Percentiles rank a stretch among this genome's conserved stretches.
Evolutionary conservation across 768 basidiomycete genomes (phyloP).

Genomic region (Macrocybe gigantea): DNA sequence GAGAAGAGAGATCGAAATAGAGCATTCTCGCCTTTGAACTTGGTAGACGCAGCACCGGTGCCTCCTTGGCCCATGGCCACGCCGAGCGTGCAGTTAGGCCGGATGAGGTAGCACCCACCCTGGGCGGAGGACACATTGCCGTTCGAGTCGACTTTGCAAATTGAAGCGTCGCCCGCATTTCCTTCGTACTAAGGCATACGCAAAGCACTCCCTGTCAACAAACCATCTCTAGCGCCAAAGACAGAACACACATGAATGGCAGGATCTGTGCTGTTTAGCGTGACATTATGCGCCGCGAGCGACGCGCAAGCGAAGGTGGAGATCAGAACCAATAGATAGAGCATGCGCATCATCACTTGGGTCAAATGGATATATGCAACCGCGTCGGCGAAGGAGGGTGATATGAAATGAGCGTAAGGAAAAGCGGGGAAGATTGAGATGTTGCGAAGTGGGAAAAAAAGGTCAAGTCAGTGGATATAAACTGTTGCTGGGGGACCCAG

Average conservation of each 20-base stretch:
- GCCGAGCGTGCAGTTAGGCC: conserved; percentile 12
- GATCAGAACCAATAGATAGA: no score
- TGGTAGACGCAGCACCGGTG: conserved; percentile 14
- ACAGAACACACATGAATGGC: conserved; percentile 8
- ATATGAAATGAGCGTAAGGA: no score
- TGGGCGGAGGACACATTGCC: conserved; percentile 3
- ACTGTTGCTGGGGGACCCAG: no score
- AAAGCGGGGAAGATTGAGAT: no score
- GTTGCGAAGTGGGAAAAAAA: no score
- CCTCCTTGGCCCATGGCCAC: conserved; percentile 12
- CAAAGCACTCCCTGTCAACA: not conserved
- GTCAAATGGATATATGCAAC: no score
- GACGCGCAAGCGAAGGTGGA: no score
- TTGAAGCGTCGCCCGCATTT: conserved; percentile 5
- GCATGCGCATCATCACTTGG: no score
- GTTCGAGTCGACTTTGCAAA: conserved; percentile 6
- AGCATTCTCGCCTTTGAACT: conserved; percentile 14
- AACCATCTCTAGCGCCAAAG: not conserved
- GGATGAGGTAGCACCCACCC: conserved; percentile 15
- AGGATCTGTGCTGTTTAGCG: conserved; percentile 17
- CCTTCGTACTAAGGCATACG: conserved; percentile 13
- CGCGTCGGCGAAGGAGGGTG: no score
- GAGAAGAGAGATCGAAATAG: not conserved
- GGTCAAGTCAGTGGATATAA: no score
- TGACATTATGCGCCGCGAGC: conserved; percentile 12